A percentile compares a stretch with the other conserved stretches of the same genome.
Conservation (phyloP, 2,329 filamentous ascomycete genomes). For the Fusarium beomiforme region DNA sequence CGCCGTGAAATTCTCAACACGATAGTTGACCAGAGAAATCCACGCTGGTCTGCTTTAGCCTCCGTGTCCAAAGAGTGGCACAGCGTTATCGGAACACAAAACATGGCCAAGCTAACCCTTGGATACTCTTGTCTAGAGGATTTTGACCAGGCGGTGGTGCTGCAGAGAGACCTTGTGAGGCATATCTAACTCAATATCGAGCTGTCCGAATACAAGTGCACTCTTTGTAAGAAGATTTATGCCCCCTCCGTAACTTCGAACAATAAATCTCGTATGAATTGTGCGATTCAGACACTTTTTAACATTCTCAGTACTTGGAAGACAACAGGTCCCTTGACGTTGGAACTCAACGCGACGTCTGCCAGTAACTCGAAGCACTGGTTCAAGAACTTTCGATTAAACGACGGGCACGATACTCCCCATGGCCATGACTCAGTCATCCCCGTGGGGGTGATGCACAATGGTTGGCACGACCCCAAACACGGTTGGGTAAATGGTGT, state of each 20-base stretch:
- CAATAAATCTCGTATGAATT: neutral
- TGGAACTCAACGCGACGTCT: neutral
- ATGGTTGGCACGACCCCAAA: neutral
- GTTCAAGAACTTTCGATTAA: neutral
- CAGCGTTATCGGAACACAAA: constrained; percentile 4
- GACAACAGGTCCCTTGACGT: neutral
- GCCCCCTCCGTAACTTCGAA: neutral
- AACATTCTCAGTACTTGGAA: neutral
- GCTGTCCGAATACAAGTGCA: neutral
- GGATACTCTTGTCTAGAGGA: neutral
- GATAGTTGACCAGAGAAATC: neutral
- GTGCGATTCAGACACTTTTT: neutral
- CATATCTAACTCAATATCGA: constrained; percentile 6
- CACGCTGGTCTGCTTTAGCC: neutral
- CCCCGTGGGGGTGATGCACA: neutral
- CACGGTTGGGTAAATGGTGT: neutral
- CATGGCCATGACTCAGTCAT: neutral
- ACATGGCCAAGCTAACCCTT: constrained; percentile 6
- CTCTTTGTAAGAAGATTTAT: neutral
- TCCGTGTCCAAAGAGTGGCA: constrained; percentile 11
- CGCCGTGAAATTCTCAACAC: neutral
- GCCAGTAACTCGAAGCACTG: neutral
- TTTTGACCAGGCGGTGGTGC: neutral
- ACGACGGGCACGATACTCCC: neutral
- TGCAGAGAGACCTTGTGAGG: constrained; percentile 3